Evolutionary conservation across 305 asterid genomes (phyloP).

Genomic region (Euphrasia arctica): DNA sequence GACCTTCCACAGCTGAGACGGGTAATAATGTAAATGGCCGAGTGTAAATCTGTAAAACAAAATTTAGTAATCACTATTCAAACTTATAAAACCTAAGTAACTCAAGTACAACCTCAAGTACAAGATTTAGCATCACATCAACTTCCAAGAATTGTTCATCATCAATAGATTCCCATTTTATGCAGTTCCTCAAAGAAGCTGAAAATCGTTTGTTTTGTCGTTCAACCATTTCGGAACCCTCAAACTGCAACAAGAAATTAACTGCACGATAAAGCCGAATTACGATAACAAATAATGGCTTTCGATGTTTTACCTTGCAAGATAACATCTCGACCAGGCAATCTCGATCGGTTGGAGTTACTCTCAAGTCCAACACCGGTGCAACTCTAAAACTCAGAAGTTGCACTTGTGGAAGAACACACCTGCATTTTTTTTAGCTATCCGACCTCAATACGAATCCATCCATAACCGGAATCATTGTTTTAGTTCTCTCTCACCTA

Average conservation of each 20-base stretch:
- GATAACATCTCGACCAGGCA: not conserved
- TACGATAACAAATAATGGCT: too few relatives aligned
- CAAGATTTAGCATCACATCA: constrained; percentile 46
- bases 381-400: not conserved
- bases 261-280: not conserved
- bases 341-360: not conserved
- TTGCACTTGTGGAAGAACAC: not conserved
- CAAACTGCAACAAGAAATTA: constrained; percentile 45
- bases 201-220: constrained; percentile 67
- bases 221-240: constrained; percentile 57
- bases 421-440: not conserved
- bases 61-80: not conserved
- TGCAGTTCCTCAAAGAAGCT: constrained; percentile 62
- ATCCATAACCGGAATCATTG: not conserved
- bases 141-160: constrained; percentile 43
- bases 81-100: too few relatives aligned
- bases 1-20: not conserved
- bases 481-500: constrained; percentile 33
- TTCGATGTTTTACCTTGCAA: not conserved
- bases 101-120: constrained; percentile 46
- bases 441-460: too few relatives aligned
- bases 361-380: not conserved
- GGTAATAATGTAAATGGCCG: constrained; percentile 43
- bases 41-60: constrained; percentile 48
- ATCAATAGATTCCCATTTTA: constrained; percentile 53